phyloP scores from a whole-genome alignment of 2,329 filamentous ascomycete species.

The Phoma sp. region DNA sequence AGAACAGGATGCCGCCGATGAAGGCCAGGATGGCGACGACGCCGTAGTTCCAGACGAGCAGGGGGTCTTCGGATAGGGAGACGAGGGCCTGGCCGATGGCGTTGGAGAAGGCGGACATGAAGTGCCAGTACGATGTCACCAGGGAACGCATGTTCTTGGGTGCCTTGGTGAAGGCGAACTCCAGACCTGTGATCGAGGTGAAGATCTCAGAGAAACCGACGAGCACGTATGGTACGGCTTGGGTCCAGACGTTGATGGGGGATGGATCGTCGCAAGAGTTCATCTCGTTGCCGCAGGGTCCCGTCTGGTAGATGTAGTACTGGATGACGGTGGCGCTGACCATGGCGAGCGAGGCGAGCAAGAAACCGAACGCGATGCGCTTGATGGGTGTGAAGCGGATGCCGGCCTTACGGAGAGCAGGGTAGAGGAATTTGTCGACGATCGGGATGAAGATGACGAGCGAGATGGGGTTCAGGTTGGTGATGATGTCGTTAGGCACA shows the following conservation, averaged over 20 bases:
- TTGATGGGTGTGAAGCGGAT: slow-evolving; percentile 61
- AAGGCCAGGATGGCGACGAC: slow-evolving; percentile 67
- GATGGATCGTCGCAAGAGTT: slow-evolving; percentile 60
- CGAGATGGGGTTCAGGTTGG: slow-evolving; percentile 61
- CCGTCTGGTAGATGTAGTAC: slow-evolving; percentile 68
- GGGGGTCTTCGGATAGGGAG: slow-evolving; percentile 66
- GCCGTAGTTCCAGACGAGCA: slow-evolving; percentile 76
- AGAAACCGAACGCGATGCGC: slow-evolving; percentile 60
- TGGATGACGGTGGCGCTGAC: slow-evolving; percentile 59
- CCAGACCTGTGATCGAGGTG: slow-evolving; percentile 67
- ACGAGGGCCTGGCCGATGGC: slow-evolving; percentile 74
- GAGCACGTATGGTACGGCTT: slow-evolving; percentile 58
- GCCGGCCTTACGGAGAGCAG: slow-evolving; percentile 53
- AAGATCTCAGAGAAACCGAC: slow-evolving; percentile 65
- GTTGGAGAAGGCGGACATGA: slow-evolving; percentile 72
- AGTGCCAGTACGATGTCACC: slow-evolving; percentile 72
- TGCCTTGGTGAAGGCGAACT: slow-evolving; percentile 79
- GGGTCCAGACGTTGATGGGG: slow-evolving; percentile 69
- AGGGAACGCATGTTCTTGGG: slow-evolving; percentile 81
- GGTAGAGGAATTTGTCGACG: slow-evolving; percentile 61
- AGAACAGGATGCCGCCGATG: slow-evolving; percentile 69
- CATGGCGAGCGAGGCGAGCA: slow-evolving; percentile 57
- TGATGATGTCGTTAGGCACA: slow-evolving; percentile 63
- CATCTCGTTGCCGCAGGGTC: slow-evolving; percentile 65
- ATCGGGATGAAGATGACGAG: slow-evolving; percentile 63